A percentile compares a stretch with the other conserved stretches of the same genome.
Evolutionary conservation across 2,329 filamentous ascomycete genomes (phyloP).

Genomic region (Talaromyces sp.): DNA sequence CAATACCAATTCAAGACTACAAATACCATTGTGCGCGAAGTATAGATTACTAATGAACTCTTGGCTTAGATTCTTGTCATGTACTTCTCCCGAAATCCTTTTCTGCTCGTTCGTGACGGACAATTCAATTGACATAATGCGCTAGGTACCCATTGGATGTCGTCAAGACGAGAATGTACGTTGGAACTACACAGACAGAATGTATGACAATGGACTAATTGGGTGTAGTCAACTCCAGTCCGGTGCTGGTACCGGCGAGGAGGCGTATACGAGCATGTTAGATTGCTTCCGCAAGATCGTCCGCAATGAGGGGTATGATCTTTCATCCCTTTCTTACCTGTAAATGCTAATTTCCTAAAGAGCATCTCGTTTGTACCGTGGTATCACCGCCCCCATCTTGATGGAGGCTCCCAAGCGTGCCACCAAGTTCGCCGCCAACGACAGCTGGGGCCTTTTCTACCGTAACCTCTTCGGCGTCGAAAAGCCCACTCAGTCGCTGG

Average conservation of each 20-base stretch:
- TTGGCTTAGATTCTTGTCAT: constrained; percentile 30
- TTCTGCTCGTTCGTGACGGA: neutral
- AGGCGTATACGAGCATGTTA: constrained; percentile 93
- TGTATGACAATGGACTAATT: neutral
- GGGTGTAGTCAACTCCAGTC: constrained; percentile 76
- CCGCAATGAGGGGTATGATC: constrained; percentile 80
- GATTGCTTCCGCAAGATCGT: constrained; percentile 99
- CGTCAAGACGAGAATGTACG: constrained; percentile 95
- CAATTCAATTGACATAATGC: constrained; percentile 17
- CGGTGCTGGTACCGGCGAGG: constrained; percentile 66
- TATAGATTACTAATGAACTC: neutral
- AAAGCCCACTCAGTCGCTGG: constrained; percentile 89
- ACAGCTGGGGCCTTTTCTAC: constrained; percentile 96
- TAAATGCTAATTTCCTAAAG: constrained; percentile 47
- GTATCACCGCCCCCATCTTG: constrained; percentile 90
- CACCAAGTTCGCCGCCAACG: constrained; percentile 98
- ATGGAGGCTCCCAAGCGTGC: constrained; percentile 98
- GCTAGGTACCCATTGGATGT: constrained; percentile 96
- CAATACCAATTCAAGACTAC: neutral
- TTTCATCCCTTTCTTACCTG: neutral
- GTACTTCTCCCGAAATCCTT: constrained; percentile 24
- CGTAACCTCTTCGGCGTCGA: constrained; percentile 77
- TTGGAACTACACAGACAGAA: constrained; percentile 22
- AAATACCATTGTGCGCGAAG: neutral
- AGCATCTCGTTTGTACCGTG: constrained; percentile 87